These are phyloP conservation scores for Hypomontagnella monticulosa DNA, from an alignment of 495 filamentous ascomycete genomes.

Conservation along the genomic window DNA sequence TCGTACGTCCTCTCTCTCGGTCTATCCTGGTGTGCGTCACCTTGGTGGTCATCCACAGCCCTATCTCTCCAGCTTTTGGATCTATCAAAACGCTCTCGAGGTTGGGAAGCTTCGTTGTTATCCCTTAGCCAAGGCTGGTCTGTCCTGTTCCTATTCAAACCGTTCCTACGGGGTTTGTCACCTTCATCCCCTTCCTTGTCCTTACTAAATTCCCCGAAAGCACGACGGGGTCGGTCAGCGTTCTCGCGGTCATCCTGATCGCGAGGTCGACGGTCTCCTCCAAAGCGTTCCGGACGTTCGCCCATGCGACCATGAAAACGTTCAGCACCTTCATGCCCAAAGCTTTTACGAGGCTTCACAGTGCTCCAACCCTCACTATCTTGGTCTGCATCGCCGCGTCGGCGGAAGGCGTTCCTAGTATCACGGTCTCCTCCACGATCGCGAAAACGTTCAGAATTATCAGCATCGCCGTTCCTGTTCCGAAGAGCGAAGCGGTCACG, in stretches of 20 bases:
- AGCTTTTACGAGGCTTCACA: conserved; percentile 71
- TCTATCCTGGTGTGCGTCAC: conserved; percentile 53
- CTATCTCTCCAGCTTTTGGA: conserved; percentile 75
- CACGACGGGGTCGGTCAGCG: conserved; percentile 64
- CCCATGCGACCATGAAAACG: conserved; percentile 68
- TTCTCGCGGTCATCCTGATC: conserved; percentile 62
- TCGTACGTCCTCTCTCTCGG: conserved; percentile 56
- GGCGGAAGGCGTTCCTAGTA: conserved; percentile 57
- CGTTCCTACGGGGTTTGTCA: conserved; percentile 67
- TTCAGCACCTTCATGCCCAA: conserved; percentile 70
- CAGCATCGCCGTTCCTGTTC: conserved; percentile 72
- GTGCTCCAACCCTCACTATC: conserved; percentile 68
- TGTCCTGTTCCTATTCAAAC: conserved; percentile 52
- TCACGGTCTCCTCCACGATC: conserved; percentile 62
- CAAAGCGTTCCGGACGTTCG: conserved; percentile 49
- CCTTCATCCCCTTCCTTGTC: conserved; percentile 63
- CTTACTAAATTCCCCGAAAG: conserved; percentile 57
- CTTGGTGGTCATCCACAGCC: conserved; percentile 58
- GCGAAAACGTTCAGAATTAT: conserved; percentile 57
- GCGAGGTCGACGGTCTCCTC: conserved; percentile 52
- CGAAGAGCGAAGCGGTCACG: conserved; percentile 73
- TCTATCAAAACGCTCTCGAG: conserved; percentile 65
- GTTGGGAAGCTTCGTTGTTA: conserved; percentile 48
- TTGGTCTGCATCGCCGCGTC: conserved; percentile 63
- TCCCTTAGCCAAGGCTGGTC: conserved; percentile 56